Evolutionary conservation across 1,139 yeast species (phyloP).

Genomic region (Candida glucosophila): DNA sequence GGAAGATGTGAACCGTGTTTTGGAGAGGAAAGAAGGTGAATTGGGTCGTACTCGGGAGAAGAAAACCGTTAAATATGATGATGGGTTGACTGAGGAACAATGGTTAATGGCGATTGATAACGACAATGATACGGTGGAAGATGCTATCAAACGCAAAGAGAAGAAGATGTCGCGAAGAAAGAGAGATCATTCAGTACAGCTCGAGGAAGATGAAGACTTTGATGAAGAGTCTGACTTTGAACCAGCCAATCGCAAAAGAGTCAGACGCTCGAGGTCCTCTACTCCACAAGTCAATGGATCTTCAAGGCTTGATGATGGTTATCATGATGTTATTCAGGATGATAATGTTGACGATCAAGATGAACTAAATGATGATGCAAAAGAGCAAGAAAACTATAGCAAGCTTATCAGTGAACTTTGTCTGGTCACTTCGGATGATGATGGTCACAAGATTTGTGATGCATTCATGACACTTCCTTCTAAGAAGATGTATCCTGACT

Average conservation of each 20-base stretch:
- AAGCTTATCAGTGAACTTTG: conserved; percentile 26
- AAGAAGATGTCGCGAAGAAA: conserved; percentile 27
- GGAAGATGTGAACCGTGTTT: conserved; percentile 59
- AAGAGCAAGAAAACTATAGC: conserved; percentile 16
- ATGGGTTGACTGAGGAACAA: conserved; percentile 91
- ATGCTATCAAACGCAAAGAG: conserved; percentile 58
- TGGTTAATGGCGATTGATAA: conserved; percentile 70
- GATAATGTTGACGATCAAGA: conserved; percentile 17
- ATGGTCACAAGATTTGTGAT: conserved; percentile 40
- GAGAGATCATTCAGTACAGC: conserved; percentile 16
- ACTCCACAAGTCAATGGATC: conserved; percentile 15
- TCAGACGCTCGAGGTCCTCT: conserved; percentile 10
- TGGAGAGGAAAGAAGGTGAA: conserved; percentile 46
- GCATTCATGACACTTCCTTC: conserved; percentile 67
- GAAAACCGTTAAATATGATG: conserved; percentile 76
- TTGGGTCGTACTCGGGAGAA: conserved; percentile 75
- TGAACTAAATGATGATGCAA: conserved; percentile 11
- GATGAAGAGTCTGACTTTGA: conserved; percentile 16
- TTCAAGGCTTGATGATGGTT: no score
- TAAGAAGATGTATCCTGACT: conserved; percentile 61
- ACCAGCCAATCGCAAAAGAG: conserved; percentile 16
- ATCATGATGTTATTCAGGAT: conserved; percentile 13
- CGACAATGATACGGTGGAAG: conserved; percentile 55
- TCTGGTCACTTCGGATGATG: conserved; percentile 29
- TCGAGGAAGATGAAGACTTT: conserved; percentile 19